Conservation (phyloP, 345 rosid genomes). For the Brassica nigra region DNA sequence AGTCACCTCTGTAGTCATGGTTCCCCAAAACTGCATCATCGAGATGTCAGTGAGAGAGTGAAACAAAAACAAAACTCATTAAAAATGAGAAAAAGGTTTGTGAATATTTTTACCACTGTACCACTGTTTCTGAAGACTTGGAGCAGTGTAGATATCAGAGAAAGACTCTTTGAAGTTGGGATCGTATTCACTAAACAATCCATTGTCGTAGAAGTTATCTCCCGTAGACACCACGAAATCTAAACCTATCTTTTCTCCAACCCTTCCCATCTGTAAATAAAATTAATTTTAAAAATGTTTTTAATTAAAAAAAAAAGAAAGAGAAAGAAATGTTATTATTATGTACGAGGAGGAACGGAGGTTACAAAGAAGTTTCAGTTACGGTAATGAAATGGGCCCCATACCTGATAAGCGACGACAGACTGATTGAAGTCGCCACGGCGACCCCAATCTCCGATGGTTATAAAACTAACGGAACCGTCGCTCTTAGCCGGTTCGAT, state of each 20-base stretch:
- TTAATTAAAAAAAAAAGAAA: background rate
- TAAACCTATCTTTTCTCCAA: conserved; percentile 58
- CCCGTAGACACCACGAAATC: conserved; percentile 88
- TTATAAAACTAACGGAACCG: conserved; percentile 63
- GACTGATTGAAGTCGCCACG: conserved; percentile 71
- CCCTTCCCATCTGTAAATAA: conserved; percentile 64
- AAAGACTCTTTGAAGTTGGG: conserved; percentile 66
- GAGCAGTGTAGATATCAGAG: conserved; percentile 60
- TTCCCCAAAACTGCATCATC: conserved; percentile 59
- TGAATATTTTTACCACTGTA: conserved; percentile 50
- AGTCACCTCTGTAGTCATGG: conserved; percentile 87
- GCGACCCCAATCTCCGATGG: conserved; percentile 84
- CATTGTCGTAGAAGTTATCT: conserved; percentile 87
- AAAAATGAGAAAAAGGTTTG: background rate
- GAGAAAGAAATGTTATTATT: background rate
- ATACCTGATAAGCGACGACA: conserved; percentile 67
- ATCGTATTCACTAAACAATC: conserved; percentile 54
- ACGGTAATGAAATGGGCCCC: background rate
- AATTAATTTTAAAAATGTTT: background rate
- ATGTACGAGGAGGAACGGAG: background rate
- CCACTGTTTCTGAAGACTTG: conserved; percentile 81
- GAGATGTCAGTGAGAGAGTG: background rate
- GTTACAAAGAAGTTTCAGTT: background rate
- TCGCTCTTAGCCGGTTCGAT: conserved; percentile 52
- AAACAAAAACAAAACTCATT: background rate